phyloP scores from a whole-genome alignment of 495 filamentous ascomycete species.

The Tuber melanosporum region DNA sequence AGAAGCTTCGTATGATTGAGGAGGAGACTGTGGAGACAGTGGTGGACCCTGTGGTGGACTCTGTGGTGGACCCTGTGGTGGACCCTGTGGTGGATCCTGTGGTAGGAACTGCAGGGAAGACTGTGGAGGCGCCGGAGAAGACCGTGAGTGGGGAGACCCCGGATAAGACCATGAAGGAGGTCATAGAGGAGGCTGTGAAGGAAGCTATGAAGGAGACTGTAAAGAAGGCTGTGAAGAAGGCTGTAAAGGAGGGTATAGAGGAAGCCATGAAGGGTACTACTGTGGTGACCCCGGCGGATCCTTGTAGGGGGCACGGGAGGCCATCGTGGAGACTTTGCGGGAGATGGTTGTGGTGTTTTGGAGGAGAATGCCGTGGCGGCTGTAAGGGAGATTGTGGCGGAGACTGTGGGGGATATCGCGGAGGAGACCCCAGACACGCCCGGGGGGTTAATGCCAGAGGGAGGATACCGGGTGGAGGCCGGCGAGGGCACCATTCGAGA shows the following conservation, averaged over 20 bases:
- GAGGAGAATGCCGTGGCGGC: too few relatives aligned
- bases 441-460: neutral
- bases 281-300: too few relatives aligned
- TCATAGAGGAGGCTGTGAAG: neutral
- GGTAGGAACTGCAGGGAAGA: neutral
- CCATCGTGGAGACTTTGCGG: too few relatives aligned
- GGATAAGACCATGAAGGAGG: neutral
- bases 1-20: neutral
- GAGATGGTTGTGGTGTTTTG: too few relatives aligned
- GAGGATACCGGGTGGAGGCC: neutral
- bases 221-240: too few relatives aligned
- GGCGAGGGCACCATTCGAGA: neutral
- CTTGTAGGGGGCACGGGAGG: too few relatives aligned
- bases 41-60: neutral
- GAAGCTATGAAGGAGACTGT: neutral
- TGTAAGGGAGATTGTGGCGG: too few relatives aligned
- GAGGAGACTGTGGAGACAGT: neutral
- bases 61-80: neutral
- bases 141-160: too few relatives aligned
- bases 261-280: neutral
- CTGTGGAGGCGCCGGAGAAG: too few relatives aligned
- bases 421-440: too few relatives aligned
- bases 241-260: too few relatives aligned
- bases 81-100: neutral
- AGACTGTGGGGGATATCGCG: too few relatives aligned